phyloP scores from a whole-genome alignment of 2,329 filamentous ascomycete species.

The Cucurbitaria berberidis region DNA sequence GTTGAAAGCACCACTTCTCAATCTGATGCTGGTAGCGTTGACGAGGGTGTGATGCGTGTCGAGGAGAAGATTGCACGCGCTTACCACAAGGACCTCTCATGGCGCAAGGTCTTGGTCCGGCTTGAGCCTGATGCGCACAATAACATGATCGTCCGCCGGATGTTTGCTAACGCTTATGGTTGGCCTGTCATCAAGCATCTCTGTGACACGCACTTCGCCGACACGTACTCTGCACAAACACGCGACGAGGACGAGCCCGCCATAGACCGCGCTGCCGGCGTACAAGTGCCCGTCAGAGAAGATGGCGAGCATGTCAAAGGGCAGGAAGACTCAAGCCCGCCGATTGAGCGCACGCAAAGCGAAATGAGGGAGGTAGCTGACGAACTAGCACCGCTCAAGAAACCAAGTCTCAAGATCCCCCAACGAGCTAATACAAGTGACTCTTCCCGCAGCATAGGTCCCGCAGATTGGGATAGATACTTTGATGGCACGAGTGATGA shows the following conservation, averaged over 20 bases:
- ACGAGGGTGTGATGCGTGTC: slow-evolving; percentile 76
- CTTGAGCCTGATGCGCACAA: slow-evolving; percentile 98
- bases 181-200: slow-evolving; percentile 97
- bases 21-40: slow-evolving; percentile 35
- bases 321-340: slow-evolving; percentile 47
- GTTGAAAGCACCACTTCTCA: slow-evolving; percentile 41
- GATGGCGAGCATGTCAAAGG: slow-evolving; percentile 70
- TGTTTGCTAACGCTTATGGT: slow-evolving; percentile 96
- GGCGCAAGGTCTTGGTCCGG: slow-evolving; percentile 95
- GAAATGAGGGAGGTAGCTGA: slow-evolving; percentile 57
- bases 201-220: slow-evolving; percentile 91
- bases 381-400: slow-evolving; percentile 45
- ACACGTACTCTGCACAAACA: slow-evolving; percentile 69
- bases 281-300: slow-evolving; percentile 61
- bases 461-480: slow-evolving; percentile 58
- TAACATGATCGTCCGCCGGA: slow-evolving; percentile 94
- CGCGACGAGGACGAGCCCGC: slow-evolving; percentile 71
- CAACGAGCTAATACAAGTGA: slow-evolving; percentile 34
- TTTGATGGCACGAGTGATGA: slow-evolving; percentile 57
- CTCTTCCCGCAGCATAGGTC: slow-evolving; percentile 46
- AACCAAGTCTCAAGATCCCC: slow-evolving; percentile 27
- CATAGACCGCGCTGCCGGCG: slow-evolving; percentile 71
- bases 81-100: slow-evolving; percentile 89
- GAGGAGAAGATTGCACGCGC: slow-evolving; percentile 98
- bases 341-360: slow-evolving; percentile 52